phyloP scores from a whole-genome alignment of 495 filamentous ascomycete species.

The Penicillium herquei region DNA sequence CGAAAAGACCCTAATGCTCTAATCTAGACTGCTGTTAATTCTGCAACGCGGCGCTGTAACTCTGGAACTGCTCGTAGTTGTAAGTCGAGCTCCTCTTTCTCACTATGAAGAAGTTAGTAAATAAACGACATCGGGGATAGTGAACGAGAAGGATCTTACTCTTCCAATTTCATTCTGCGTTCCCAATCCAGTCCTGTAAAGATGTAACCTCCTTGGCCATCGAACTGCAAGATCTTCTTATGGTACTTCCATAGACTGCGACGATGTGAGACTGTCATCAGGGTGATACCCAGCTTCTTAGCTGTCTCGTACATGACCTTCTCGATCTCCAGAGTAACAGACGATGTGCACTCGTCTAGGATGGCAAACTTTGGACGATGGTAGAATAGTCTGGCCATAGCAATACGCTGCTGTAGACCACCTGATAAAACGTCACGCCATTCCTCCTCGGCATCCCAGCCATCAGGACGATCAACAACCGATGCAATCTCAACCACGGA shows the following conservation, averaged over 20 bases:
- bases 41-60: constrained; percentile 77
- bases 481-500: constrained; percentile 76
- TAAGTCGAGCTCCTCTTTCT: constrained; percentile 91
- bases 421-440: constrained; percentile 90
- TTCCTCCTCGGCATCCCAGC: constrained; percentile 94
- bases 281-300: constrained; percentile 82
- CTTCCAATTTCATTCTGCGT: constrained; percentile 78
- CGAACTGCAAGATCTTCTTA: constrained; percentile 89
- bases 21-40: constrained; percentile 49
- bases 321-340: constrained; percentile 89
- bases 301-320: constrained; percentile 96
- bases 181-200: constrained; percentile 93
- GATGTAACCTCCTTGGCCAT: constrained; percentile 86
- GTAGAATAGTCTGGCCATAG: constrained; percentile 96
- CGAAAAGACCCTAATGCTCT: neutral
- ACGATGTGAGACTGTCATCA: constrained; percentile 94
- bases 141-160: constrained; percentile 50
- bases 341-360: constrained; percentile 93
- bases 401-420: constrained; percentile 93
- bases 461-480: constrained; percentile 76
- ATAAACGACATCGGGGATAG: neutral
- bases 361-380: constrained; percentile 88
- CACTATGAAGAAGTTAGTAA: constrained; percentile 44
- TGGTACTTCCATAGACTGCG: constrained; percentile 96
- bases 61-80: constrained; percentile 82